A percentile compares a stretch with the other conserved stretches of the same genome.
These are phyloP conservation scores for Fusarium phyllophilum DNA, from an alignment of 2,329 filamentous ascomycete species.

Conservation along the genomic window DNA sequence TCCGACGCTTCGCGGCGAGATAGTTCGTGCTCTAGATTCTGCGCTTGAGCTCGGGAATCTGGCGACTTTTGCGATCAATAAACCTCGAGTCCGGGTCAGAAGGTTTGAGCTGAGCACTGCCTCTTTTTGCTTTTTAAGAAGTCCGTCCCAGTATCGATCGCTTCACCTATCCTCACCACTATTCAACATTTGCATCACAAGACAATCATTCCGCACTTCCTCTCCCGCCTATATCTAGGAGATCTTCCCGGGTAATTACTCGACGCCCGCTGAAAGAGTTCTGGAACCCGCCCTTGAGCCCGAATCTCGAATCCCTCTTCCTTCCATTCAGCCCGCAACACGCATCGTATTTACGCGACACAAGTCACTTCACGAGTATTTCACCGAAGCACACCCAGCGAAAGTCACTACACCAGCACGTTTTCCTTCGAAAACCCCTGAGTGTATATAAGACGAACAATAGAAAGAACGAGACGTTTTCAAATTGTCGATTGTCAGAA, in stretches of 20 bases:
- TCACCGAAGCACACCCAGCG: conserved; percentile 55
- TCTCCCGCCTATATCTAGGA: conserved; percentile 45
- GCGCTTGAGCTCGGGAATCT: conserved; percentile 20
- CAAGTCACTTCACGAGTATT: conserved; percentile 54
- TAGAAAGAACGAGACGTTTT: conserved; percentile 47
- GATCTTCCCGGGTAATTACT: conserved; percentile 41
- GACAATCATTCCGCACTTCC: conserved; percentile 48
- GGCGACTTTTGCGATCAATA: conserved; percentile 42
- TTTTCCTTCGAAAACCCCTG: conserved; percentile 89
- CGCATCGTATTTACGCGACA: conserved; percentile 50
- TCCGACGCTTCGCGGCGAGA: conserved; percentile 36
- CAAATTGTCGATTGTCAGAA: conserved; percentile 43
- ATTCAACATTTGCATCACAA: conserved; percentile 45
- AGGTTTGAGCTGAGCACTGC: conserved; percentile 54
- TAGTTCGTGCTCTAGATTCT: conserved; percentile 5
- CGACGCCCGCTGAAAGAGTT: conserved; percentile 46
- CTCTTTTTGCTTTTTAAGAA: conserved; percentile 52
- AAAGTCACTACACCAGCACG: conserved; percentile 81
- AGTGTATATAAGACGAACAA: conserved; percentile 77
- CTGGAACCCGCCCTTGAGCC: conserved; percentile 45
- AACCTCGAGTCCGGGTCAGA: conserved; percentile 38
- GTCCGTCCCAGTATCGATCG: conserved; percentile 51
- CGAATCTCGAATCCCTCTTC: conserved; percentile 46
- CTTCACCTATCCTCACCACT: conserved; percentile 51
- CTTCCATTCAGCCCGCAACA: conserved; percentile 45